A percentile compares a stretch with the other conserved stretches of the same genome.
Conservation (phyloP, 495 filamentous ascomycete genomes). For the Astrothelium macrocarpum region DNA sequence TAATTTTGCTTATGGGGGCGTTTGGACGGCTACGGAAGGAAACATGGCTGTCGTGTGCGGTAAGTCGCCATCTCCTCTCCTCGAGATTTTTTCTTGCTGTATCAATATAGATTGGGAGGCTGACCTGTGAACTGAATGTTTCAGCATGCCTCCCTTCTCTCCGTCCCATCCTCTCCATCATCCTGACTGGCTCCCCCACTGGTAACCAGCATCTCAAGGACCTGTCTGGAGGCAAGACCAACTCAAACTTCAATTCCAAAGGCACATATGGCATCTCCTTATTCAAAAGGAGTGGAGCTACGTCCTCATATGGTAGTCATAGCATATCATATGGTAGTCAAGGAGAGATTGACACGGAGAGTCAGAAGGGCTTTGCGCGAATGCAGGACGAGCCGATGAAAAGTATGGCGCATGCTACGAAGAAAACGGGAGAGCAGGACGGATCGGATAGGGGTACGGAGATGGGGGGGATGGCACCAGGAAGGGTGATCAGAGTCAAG, state of each 20-base stretch:
- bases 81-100: not conserved
- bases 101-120: not conserved
- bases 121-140: not conserved
- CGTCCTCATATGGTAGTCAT: not conserved
- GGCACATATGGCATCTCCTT: not conserved
- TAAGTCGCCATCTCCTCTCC: not conserved
- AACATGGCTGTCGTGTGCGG: not conserved
- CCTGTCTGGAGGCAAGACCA: not conserved
- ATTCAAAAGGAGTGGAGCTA: not conserved
- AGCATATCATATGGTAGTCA: not conserved
- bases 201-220: not conserved
- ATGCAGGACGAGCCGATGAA: not conserved
- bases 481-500: not conserved
- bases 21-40: not conserved
- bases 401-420: not conserved
- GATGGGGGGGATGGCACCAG: not conserved
- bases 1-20: not conserved
- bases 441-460: not conserved
- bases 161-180: not conserved
- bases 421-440: not conserved
- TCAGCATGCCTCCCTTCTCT: not conserved
- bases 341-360: not conserved
- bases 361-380: not conserved
- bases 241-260: not conserved
- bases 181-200: not conserved